Conservation (phyloP, 805 yeast species). For the Saccharomycopsis sp. region DNA sequence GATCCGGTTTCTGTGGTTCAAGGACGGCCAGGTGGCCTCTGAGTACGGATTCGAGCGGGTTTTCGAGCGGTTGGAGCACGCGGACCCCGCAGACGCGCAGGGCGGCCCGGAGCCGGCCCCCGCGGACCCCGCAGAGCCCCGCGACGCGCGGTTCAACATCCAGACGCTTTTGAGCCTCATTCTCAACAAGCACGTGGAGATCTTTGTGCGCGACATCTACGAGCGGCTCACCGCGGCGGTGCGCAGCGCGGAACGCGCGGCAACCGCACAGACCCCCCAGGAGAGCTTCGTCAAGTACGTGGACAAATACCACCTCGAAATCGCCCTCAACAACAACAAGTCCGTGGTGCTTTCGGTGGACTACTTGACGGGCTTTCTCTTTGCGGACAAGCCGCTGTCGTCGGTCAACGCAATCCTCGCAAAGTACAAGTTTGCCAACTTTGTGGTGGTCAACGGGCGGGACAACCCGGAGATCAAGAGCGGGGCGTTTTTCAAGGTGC, state of each 20-base stretch:
- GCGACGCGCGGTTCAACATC: conserved; percentile 8
- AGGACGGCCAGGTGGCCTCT: conserved; percentile 11
- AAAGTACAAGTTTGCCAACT: conserved; percentile 18
- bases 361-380: conserved; percentile 16
- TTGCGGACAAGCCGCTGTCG: conserved; percentile 20
- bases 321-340: conserved; percentile 12
- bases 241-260: not conserved
- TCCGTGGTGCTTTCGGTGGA: conserved; percentile 14
- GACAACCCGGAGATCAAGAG: not conserved
- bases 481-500: not conserved
- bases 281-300: conserved; percentile 3
- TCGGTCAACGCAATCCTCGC: conserved; percentile 17
- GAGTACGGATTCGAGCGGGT: conserved; percentile 10
- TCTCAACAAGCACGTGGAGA: conserved; percentile 16
- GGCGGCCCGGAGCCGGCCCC: conserved; percentile 1
- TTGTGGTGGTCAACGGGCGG: conserved; percentile 4
- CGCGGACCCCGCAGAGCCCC: not conserved
- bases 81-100: not conserved
- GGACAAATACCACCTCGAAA: conserved; percentile 8
- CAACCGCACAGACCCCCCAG: too few relatives aligned
- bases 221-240: not conserved
- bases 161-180: conserved; percentile 15
- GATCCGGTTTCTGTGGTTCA: conserved; percentile 18
- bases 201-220: conserved; percentile 10
- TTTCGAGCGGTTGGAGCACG: conserved; percentile 5